phyloP scores from a whole-genome alignment of 2,329 filamentous ascomycete genomes.

The Ploettnerulaceae sp. region DNA sequence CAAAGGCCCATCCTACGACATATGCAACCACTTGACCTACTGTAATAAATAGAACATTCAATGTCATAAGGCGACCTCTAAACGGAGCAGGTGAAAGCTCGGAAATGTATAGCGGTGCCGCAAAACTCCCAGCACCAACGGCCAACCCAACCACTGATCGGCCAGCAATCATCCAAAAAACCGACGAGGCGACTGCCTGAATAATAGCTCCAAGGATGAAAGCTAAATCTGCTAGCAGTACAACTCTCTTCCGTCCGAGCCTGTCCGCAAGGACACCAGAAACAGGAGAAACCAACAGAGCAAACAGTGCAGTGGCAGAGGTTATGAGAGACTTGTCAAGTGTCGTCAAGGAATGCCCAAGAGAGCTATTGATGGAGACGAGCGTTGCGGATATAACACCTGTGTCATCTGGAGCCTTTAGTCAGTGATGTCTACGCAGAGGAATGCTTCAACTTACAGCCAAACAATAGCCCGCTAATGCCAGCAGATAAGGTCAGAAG shows the following conservation, averaged over 20 bases:
- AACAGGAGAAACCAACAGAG: conserved; percentile 58
- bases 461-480: conserved; percentile 63
- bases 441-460: conserved; percentile 45
- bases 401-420: conserved; percentile 26
- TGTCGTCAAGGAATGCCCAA: conserved; percentile 52
- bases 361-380: conserved; percentile 56
- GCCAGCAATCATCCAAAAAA: conserved; percentile 61
- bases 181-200: conserved; percentile 55
- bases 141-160: conserved; percentile 66
- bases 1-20: conserved; percentile 72
- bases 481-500: conserved; percentile 59
- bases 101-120: conserved; percentile 82
- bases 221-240: conserved; percentile 59
- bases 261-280: conserved; percentile 60
- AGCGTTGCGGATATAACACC: conserved; percentile 64
- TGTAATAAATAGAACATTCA: conserved; percentile 79
- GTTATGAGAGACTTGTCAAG: conserved; percentile 68
- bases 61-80: conserved; percentile 74
- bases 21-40: conserved; percentile 87
- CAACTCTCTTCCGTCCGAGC: conserved; percentile 56
- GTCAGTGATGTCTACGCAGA: neutral
- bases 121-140: conserved; percentile 73
- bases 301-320: conserved; percentile 62
- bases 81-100: conserved; percentile 75
- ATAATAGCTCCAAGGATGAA: conserved; percentile 64